Percentiles rank a stretch among this genome's conserved stretches.
phyloP scores from a whole-genome alignment of 73 alveolate species.

The Paramecium tetraurelia region DNA sequence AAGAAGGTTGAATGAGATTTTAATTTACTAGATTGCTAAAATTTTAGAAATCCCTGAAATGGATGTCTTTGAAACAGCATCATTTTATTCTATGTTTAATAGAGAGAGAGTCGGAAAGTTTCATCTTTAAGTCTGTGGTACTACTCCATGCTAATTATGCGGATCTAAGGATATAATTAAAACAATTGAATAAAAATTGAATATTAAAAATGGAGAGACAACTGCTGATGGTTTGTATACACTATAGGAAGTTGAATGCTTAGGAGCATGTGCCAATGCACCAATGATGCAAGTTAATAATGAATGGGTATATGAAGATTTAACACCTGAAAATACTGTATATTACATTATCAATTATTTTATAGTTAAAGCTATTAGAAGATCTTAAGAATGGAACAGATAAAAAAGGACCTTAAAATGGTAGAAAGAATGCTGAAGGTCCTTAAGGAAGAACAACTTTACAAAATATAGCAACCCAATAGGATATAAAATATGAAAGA shows the following conservation, averaged over 20 bases:
- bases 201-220: slow-evolving; percentile 71
- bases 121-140: slow-evolving; percentile 90
- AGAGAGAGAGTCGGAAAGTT: slow-evolving; percentile 87
- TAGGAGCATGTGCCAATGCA: slow-evolving; percentile 93
- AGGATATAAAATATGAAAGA: slow-evolving; percentile 44
- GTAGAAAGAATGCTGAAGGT: slow-evolving; percentile 78
- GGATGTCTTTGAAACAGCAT: slow-evolving; percentile 85
- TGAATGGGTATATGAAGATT: slow-evolving; percentile 90
- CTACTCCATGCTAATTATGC: slow-evolving; percentile 90
- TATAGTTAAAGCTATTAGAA: slow-evolving; percentile 61
- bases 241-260: slow-evolving; percentile 85
- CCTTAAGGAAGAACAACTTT: slow-evolving; percentile 85
- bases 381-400: slow-evolving; percentile 78
- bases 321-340: slow-evolving; percentile 81
- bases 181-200: slow-evolving; percentile 62
- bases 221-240: slow-evolving; percentile 86
- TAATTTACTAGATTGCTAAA: slow-evolving; percentile 66
- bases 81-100: slow-evolving; percentile 89
- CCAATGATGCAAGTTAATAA: slow-evolving; percentile 91
- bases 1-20: slow-evolving; percentile 63
- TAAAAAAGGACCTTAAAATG: slow-evolving; percentile 82
- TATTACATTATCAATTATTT: neutral
- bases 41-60: slow-evolving; percentile 82
- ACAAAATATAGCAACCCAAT: neutral
- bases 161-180: slow-evolving; percentile 83